Evolutionary conservation across 768 basidiomycete species (phyloP), one percentile per base, ranked within the genome.

Genomic region (Panellus pusillus): DNA sequence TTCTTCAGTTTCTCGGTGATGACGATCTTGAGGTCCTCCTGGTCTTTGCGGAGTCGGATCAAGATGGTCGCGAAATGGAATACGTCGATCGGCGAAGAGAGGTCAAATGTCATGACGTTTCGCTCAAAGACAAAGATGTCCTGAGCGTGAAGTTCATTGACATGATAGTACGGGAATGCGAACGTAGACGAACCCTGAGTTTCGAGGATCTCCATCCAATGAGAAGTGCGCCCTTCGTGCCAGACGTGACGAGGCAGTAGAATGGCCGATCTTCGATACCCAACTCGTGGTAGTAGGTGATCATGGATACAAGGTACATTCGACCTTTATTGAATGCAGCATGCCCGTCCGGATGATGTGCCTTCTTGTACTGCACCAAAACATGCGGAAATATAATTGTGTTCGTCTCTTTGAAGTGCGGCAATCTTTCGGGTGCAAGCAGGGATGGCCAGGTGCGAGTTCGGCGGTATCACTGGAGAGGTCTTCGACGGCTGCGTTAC

Each of bases 261-360:
- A 55, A 55, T 13, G 54, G 47, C 19, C 20, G 15, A 13, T 55
- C 44, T n/a, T 32, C 49, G 18, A 55, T 47, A 20, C 44, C 49
- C 9, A 55, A 38, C 12, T 48, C 44, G 2, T 44, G 20, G 40
- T 50, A 55, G 17, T 45, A 55, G 4, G 49, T 9, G n/a, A 46
- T 43, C 38, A 50, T 1, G 5, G 54, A 55, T 2, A 50, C 42
- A 29, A 55, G 35, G 15, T 45, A 41, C 29, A 55, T 17, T 4
- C 49, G 44, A 18, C 44, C 54, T 29, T 43, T 29, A 31, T 50
- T 37, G 11, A 50, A 9, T 0, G 54, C 32, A 35, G 32, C 44
- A 4, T 42, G 37, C 27, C 24, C 37, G 17, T 44, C 38, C 6
- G 11, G 3, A 6, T 55, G 36, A 2, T 6, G 7, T 14, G 9